A percentile compares a stretch with the other conserved stretches of the same genome.
phyloP scores from a whole-genome alignment of 257 asterid genomes.

The Cynanchum wilfordii region DNA sequence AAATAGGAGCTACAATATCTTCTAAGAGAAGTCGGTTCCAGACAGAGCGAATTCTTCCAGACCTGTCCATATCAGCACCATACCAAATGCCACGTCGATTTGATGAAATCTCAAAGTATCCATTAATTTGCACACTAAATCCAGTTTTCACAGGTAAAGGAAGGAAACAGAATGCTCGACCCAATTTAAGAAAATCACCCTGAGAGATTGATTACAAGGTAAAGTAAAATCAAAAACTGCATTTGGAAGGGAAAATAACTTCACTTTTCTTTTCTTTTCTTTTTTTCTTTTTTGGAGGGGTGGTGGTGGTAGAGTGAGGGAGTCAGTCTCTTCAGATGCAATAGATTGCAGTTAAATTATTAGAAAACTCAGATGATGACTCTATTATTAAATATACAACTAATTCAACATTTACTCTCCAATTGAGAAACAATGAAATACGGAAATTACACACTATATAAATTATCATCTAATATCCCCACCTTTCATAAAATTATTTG shows the following conservation, averaged over 20 bases:
- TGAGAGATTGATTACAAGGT: slow-evolving; percentile 26
- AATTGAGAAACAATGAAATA: neutral
- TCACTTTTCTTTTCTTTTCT: neutral
- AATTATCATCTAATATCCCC: neutral
- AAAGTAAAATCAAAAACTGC: slow-evolving; percentile 4
- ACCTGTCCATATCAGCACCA: slow-evolving; percentile 97
- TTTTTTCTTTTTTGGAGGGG: neutral
- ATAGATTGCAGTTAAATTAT: too few species aligned
- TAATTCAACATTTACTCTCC: neutral
- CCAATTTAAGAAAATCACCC: slow-evolving; percentile 58
- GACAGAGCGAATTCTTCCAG: slow-evolving; percentile 89
- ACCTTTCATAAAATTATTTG: neutral
- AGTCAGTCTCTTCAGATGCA: too few species aligned
- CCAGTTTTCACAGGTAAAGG: slow-evolving; percentile 98
- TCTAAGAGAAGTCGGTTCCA: slow-evolving; percentile 96
- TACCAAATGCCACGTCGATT: slow-evolving; percentile 99
- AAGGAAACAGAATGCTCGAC: slow-evolving; percentile 93
- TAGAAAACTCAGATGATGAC: neutral
- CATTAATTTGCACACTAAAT: slow-evolving; percentile 69
- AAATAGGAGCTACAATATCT: slow-evolving; percentile 84
- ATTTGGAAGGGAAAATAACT: neutral
- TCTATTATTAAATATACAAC: neutral
- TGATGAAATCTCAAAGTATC: slow-evolving; percentile 93
- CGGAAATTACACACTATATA: neutral
- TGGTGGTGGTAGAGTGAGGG: too few species aligned